phyloP scores from a whole-genome alignment of 257 asterid species.

The Mitragyna speciosa region DNA sequence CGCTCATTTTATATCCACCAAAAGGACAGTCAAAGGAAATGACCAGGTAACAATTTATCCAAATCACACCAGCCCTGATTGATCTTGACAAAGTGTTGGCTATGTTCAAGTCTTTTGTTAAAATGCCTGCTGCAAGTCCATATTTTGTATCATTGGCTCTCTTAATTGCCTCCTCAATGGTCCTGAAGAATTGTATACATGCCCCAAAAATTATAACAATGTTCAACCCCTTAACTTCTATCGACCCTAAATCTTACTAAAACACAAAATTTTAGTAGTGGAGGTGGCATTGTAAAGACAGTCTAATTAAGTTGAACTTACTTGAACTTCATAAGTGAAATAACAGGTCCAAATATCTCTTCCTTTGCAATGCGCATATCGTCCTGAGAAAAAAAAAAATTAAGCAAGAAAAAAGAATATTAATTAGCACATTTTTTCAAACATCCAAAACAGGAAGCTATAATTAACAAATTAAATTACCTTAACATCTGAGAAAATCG shows the following conservation, averaged over 20 bases:
- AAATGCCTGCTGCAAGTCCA: constrained; percentile 74
- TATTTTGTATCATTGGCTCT: constrained; percentile 62
- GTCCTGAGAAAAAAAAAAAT: constrained; percentile 41
- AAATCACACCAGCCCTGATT: constrained; percentile 58
- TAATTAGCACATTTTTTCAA: no score
- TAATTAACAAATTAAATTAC: constrained; percentile 27
- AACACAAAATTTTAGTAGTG: neutral
- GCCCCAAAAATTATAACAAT: neutral
- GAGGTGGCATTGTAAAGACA: neutral
- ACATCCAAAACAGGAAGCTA: neutral
- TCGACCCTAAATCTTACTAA: neutral
- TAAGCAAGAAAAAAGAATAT: no score
- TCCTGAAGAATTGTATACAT: constrained; percentile 28
- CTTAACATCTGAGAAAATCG: constrained; percentile 61
- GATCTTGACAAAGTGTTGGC: constrained; percentile 72
- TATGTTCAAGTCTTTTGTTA: constrained; percentile 61
- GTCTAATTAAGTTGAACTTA: constrained; percentile 20
- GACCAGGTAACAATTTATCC: constrained; percentile 66
- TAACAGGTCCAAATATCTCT: constrained; percentile 87
- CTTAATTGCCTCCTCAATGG: constrained; percentile 60
- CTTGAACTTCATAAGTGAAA: constrained; percentile 80
- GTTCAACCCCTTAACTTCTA: no score
- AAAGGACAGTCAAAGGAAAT: constrained; percentile 49
- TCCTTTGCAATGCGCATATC: constrained; percentile 75
- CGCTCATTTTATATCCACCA: constrained; percentile 82